Base-by-base conservation (phyloP, 2,329 filamentous ascomycete genomes). In the Periconia digitata region DNA sequence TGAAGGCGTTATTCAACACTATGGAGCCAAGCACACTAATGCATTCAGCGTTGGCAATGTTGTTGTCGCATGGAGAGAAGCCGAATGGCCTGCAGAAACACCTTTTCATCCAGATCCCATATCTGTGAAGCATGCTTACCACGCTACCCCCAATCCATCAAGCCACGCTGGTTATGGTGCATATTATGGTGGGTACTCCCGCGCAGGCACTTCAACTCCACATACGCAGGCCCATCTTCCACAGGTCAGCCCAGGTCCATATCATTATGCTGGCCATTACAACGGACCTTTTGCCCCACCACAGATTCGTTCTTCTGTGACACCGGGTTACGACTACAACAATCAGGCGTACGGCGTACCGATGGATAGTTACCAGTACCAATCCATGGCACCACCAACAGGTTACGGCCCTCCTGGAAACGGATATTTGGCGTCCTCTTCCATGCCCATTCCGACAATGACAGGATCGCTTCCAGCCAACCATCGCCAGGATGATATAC, bases 1-100 rank as follows among this genome's bases (percentile, higher is more conserved):
- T 54, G 87, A 92, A 70, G 85, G 85, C 8, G 83, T 92, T 22
- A 81, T 92, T 39, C 89, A 94, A 64, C 90, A 95, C 68, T 92
- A 85, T 64, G 88, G 87, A 48, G 87, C 88, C 35, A 94, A 92
- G 67, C 90, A 94, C 65, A 91, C 88, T 37, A 83, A 70, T 47
- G 71, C 76, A 13, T 82, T 92, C 48, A 90, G 86, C 66, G 70
- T 80, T 47, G 89, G 87, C 41, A 90, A 82, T 59, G 75, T 88
- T 40, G 83, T 91, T 37, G 87, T 92, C 15, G 79, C 87, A 61
- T 95, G 89, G 90, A 84, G 74, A 64, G 74, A 85, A 66, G 82
- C 88, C 3, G 86, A 90, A 65, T 95, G 89, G 90, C 89, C 89
- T 36, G 81, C 85, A 55, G 75, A 82, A 23, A 80, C 86, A n/a